A percentile compares a stretch with the other conserved stretches of the same genome.
These are phyloP conservation scores for Phaeophleospora eucalypticola DNA, from an alignment of 2,329 filamentous ascomycete species.

Conservation along the genomic window DNA sequence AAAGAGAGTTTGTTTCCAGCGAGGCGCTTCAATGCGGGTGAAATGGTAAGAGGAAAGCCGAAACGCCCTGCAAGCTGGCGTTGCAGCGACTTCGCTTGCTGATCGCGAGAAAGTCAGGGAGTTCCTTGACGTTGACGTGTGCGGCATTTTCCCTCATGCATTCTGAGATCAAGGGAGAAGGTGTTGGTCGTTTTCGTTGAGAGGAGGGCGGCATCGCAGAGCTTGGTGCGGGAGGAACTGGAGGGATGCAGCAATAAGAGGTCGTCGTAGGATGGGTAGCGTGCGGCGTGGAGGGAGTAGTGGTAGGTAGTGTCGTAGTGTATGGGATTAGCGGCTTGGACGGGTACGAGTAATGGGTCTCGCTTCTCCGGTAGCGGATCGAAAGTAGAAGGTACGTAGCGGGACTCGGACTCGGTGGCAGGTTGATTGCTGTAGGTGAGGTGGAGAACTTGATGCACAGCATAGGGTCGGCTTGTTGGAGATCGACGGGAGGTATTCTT, in stretches of 20 bases:
- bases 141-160: background rate
- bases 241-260: background rate
- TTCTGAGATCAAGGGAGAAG: too few species aligned
- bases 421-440: too few species aligned
- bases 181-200: background rate
- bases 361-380: background rate
- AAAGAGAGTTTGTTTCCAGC: too few species aligned
- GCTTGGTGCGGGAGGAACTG: background rate
- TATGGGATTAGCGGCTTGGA: background rate
- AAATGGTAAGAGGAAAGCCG: too few species aligned
- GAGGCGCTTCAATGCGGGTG: too few species aligned
- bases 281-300: too few species aligned
- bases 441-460: background rate
- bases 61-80: too few species aligned
- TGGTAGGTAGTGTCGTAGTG: background rate
- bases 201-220: too few species aligned
- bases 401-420: too few species aligned
- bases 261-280: too few species aligned
- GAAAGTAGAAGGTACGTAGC: background rate
- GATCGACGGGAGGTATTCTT: background rate
- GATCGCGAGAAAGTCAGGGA: background rate
- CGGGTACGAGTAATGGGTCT: background rate
- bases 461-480: background rate
- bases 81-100: too few species aligned
- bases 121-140: background rate